A percentile compares a stretch with the other conserved stretches of the same genome.
Conservation (phyloP, 2,329 filamentous ascomycete genomes). For the Claviceps cyperi region DNA sequence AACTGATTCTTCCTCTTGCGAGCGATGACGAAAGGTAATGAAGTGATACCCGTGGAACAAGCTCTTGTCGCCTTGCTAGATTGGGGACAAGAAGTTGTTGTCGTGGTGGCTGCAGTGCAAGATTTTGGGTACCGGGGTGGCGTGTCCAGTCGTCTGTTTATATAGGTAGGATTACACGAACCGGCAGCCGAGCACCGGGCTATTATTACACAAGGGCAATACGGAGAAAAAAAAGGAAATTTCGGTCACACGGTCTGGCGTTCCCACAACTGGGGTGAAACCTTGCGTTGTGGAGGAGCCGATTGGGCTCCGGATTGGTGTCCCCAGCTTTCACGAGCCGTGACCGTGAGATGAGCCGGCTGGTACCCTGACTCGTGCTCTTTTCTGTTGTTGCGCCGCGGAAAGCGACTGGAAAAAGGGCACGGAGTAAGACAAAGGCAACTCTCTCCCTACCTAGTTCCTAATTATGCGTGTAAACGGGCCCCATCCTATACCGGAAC, state of each 20-base stretch:
- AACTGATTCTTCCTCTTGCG: background rate
- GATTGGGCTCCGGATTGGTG: conserved; percentile 5
- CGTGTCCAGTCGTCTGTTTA: background rate
- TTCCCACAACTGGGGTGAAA: background rate
- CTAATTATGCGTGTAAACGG: no score
- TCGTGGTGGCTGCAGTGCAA: background rate
- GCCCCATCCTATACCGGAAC: no score
- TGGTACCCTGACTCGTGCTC: background rate
- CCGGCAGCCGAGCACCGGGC: no score
- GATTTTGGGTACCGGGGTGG: background rate
- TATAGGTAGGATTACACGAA: background rate
- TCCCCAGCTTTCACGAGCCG: background rate
- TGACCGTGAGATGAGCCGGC: background rate
- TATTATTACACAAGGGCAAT: no score
- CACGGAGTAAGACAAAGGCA: background rate
- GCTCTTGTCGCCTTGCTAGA: background rate
- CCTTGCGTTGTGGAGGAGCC: conserved; percentile 3
- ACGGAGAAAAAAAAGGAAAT: background rate
- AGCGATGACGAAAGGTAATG: background rate
- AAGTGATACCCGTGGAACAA: background rate
- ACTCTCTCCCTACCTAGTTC: background rate
- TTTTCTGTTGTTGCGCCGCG: background rate
- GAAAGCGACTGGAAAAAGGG: background rate
- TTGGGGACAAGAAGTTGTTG: no score
- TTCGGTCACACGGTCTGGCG: background rate